Percentiles rank a stretch among this genome's conserved stretches.
phyloP scores from a whole-genome alignment of 2,329 filamentous ascomycete genomes.

The Torrubiellomyces zombiae region DNA sequence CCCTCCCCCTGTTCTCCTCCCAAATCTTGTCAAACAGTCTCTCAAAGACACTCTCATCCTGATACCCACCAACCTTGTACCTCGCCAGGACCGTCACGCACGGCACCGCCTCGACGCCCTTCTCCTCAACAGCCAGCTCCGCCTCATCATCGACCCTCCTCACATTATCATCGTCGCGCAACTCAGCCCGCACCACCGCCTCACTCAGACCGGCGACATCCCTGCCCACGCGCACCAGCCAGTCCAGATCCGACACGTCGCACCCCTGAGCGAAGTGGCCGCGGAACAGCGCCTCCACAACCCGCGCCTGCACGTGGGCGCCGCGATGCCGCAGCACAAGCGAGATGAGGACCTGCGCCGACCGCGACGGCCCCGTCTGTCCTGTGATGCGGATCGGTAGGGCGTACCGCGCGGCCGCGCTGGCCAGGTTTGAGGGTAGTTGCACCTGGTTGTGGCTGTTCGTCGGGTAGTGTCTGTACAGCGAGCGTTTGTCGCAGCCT shows the following conservation, averaged over 20 bases:
- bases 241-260: constrained; percentile 23
- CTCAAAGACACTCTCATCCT: constrained; percentile 49
- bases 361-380: constrained; percentile 24
- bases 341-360: constrained; percentile 30
- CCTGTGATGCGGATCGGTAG: constrained; percentile 25
- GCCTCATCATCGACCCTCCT: constrained; percentile 15
- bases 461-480: too few species aligned
- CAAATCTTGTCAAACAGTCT: constrained; percentile 45
- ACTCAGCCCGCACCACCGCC: constrained; percentile 11
- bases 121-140: constrained; percentile 9
- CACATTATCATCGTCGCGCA: constrained; percentile 13
- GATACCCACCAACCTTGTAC: constrained; percentile 55
- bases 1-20: constrained; percentile 5
- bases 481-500: constrained; percentile 15
- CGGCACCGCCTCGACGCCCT: constrained; percentile 47
- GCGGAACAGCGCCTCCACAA: constrained; percentile 24
- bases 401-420: constrained; percentile 13
- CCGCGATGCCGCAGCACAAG: constrained; percentile 18
- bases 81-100: constrained; percentile 54
- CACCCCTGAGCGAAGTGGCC: constrained; percentile 23
- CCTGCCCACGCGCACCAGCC: constrained; percentile 19
- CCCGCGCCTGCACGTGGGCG: constrained; percentile 17
- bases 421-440: constrained; percentile 14
- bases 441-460: constrained; percentile 11
- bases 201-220: constrained; percentile 14